Evolutionary conservation across 192 early-diverging fungal species (phyloP).

Genomic region (Oehlia diaphana): DNA sequence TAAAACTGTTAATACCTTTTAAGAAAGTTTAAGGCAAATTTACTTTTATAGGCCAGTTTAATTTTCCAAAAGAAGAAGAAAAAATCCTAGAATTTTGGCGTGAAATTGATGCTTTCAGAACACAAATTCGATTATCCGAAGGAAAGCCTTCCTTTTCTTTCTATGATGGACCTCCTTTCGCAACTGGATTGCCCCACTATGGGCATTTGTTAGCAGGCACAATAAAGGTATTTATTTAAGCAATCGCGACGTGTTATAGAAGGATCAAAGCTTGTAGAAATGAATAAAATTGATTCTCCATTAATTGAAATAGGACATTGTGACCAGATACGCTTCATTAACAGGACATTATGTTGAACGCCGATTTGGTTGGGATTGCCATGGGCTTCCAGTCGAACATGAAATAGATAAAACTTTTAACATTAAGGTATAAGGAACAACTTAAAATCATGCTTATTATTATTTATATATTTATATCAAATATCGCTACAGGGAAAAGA

Average conservation of each 20-base stretch:
- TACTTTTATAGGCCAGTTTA: constrained; percentile 45
- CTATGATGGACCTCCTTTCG: constrained; percentile 99
- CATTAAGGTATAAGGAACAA: constrained; percentile 65
- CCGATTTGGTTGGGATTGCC: constrained; percentile 96
- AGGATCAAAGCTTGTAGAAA: neutral
- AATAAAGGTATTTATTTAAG: constrained; percentile 74
- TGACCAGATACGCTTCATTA: constrained; percentile 92
- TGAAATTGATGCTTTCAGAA: constrained; percentile 96
- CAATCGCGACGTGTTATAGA: neutral
- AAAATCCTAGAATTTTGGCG: constrained; percentile 93
- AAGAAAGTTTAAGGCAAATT: too few species aligned
- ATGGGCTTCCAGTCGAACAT: constrained; percentile 86
- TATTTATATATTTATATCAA: constrained; percentile 31
- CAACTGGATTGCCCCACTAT: constrained; percentile 97
- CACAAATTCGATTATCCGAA: constrained; percentile 27
- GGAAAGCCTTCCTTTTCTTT: constrained; percentile 70
- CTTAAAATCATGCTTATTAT: neutral
- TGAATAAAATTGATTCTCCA: neutral
- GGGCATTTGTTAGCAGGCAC: constrained; percentile 98
- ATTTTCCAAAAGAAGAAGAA: constrained; percentile 94
- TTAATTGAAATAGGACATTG: constrained; percentile 71
- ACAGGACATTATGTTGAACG: constrained; percentile 98
- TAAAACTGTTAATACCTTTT: too few species aligned
- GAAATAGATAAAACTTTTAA: constrained; percentile 94
- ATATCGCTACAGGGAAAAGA: constrained; percentile 56